Evolutionary conservation across 495 filamentous ascomycete species (phyloP), one percentile per base, ranked within the genome.

Genomic region (Penicillium argentinense): DNA sequence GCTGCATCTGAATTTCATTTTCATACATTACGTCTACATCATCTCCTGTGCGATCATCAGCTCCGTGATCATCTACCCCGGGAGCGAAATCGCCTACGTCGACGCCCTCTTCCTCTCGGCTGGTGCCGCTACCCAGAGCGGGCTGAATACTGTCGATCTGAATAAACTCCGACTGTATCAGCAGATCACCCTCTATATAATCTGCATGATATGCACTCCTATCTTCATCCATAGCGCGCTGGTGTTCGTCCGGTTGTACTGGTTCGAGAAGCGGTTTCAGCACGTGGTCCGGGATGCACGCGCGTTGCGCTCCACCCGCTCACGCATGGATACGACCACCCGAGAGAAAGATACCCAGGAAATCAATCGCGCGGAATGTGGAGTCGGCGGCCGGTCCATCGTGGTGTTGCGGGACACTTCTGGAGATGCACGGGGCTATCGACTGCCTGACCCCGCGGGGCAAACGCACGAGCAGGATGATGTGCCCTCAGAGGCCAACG

Each of bases 201-300:
- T 88, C 16, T 68, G 85, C 1, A 82, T 88, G 75, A 51, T 91
- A 16, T 80, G 86, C 24, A 98, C 90, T 33, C 93, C 93, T 2
- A 96, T 98, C 49, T 86, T 88, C 44, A 92, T 98, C 66, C 82
- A 96, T 62, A 77, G 85, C 5, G 84, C 80, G 22, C 86, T 97
- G 22, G 92, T 97, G 0, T 95, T 95, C 56, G 72, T 97, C 16
- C 87, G 93, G 2, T 71, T 97, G 3, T 96, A 96, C 68, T 97
- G 91, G 92, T 98, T 98, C 57, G 91, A 97, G 69, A 96, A 91
- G 61, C 81, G 90, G 2, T 96, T 98, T 55, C 82, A 90, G 63
- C 71, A 86, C 51, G 75, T 97, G 37, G 91, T 84, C 22, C 76
- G 69, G 17, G 78, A 84, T 49, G 76, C 77, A 4, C 69, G 76